Evolutionary conservation across 306 rosid species (phyloP).

Genomic region (Trifolium dubium): DNA sequence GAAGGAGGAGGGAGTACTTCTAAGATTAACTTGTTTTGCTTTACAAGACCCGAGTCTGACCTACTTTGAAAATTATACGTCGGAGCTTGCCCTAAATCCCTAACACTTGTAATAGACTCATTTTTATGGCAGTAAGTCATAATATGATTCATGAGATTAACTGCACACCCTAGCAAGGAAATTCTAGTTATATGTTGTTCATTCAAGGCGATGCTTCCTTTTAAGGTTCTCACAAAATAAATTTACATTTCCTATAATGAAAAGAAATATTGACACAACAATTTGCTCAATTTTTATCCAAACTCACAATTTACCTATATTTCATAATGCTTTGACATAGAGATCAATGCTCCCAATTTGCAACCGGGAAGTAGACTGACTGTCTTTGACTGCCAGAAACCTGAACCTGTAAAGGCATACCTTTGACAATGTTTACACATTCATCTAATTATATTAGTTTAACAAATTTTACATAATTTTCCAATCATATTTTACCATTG

Average conservation of each 20-base stretch:
- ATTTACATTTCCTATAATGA: neutral
- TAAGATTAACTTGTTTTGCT: no score
- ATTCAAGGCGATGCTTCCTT: conserved; percentile 10
- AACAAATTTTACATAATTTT: neutral
- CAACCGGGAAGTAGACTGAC: conserved; percentile 65
- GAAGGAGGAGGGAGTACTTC: no score
- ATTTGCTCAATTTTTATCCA: neutral
- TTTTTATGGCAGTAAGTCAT: no score
- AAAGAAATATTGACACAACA: neutral
- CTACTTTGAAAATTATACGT: no score
- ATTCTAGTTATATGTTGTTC: neutral
- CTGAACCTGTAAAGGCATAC: conserved; percentile 60
- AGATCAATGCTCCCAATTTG: conserved; percentile 91
- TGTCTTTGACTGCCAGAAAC: conserved; percentile 69
- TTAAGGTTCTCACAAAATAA: neutral
- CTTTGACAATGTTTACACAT: neutral
- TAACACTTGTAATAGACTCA: no score
- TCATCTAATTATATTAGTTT: neutral
- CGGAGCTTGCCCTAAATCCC: no score
- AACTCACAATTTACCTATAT: conserved; percentile 8
- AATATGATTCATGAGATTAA: neutral
- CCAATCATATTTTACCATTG: neutral
- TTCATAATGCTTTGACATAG: conserved; percentile 49
- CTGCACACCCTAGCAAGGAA: neutral
- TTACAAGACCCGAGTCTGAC: no score